phyloP scores from a whole-genome alignment of 2,329 filamentous ascomycete genomes.

The Penicillium rolfsii region DNA sequence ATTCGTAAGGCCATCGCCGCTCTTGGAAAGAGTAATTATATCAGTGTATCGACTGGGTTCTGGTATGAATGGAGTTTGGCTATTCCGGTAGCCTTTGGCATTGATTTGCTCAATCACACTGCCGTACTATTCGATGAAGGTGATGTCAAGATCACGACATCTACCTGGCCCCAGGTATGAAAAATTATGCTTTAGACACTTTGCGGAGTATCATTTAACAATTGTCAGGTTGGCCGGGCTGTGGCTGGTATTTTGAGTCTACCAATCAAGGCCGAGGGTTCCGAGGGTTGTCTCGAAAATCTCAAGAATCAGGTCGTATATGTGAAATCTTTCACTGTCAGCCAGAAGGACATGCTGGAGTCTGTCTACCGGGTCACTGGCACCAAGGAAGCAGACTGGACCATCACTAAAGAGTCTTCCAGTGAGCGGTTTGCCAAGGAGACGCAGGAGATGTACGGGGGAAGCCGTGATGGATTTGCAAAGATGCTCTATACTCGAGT shows the following conservation, averaged over 20 bases:
- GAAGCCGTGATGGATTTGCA: constrained; percentile 49
- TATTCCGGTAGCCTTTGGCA: constrained; percentile 41
- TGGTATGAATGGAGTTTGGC: constrained; percentile 54
- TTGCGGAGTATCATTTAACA: constrained; percentile 23
- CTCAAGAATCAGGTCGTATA: constrained; percentile 24
- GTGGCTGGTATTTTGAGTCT: constrained; percentile 53
- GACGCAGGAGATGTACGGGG: constrained; percentile 47
- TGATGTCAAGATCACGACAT: constrained; percentile 54
- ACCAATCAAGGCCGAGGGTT: constrained; percentile 13
- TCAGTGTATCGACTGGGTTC: constrained; percentile 42
- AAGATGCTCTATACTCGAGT: constrained; percentile 58
- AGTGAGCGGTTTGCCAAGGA: constrained; percentile 54
- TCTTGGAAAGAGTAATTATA: constrained; percentile 21
- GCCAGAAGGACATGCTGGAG: constrained; percentile 33
- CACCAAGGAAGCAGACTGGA: constrained; percentile 40
- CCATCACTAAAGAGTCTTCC: constrained; percentile 53
- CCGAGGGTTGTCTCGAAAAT: constrained; percentile 17
- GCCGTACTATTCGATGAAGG: constrained; percentile 57
- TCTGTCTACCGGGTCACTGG: constrained; percentile 30
- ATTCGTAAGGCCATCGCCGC: constrained; percentile 27
- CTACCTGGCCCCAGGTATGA: constrained; percentile 36
- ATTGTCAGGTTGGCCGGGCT: constrained; percentile 49
- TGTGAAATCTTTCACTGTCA: constrained; percentile 26
- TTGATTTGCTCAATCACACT: constrained; percentile 45
- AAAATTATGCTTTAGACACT: constrained; percentile 49